Evolutionary conservation across 2,329 filamentous ascomycete genomes (phyloP).

Genomic region (Coniochaeta pulveracea): DNA sequence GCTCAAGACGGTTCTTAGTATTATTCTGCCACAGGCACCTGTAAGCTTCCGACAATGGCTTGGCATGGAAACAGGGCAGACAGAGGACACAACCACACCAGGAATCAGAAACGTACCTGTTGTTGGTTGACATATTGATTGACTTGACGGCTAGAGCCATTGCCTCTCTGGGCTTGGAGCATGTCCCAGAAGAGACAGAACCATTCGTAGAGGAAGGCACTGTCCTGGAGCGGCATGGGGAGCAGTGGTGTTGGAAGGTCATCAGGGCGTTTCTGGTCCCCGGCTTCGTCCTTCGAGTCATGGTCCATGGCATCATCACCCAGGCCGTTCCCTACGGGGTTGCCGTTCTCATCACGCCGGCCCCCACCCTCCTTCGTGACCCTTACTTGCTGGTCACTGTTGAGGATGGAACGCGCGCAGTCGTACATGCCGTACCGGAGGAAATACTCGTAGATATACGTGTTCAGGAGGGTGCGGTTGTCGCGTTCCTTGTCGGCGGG

Average conservation of each 20-base stretch:
- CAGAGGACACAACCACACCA: constrained; percentile 5
- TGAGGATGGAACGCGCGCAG: constrained; percentile 64
- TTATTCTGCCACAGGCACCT: neutral
- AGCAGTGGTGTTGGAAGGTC: constrained; percentile 70
- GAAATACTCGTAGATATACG: constrained; percentile 88
- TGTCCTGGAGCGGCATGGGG: constrained; percentile 52
- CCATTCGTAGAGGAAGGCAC: constrained; percentile 92
- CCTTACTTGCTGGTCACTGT: constrained; percentile 55
- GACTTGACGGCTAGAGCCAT: constrained; percentile 51
- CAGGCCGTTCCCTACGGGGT: constrained; percentile 54
- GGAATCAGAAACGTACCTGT: constrained; percentile 66
- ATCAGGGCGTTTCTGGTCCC: constrained; percentile 61
- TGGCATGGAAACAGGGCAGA: constrained; percentile 3
- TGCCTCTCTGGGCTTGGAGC: constrained; percentile 69
- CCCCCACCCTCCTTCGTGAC: constrained; percentile 56
- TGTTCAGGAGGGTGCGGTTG: constrained; percentile 57
- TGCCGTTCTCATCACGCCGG: constrained; percentile 56
- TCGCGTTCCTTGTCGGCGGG: constrained; percentile 15
- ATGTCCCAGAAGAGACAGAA: constrained; percentile 98
- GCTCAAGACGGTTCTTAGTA: constrained; percentile 62
- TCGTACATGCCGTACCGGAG: constrained; percentile 76
- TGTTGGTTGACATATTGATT: constrained; percentile 71
- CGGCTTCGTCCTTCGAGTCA: constrained; percentile 63
- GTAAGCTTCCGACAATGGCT: neutral
- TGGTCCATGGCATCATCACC: constrained; percentile 70